Base-by-base conservation (phyloP, 441 rosid genomes). In the Jatropha multifida region DNA sequence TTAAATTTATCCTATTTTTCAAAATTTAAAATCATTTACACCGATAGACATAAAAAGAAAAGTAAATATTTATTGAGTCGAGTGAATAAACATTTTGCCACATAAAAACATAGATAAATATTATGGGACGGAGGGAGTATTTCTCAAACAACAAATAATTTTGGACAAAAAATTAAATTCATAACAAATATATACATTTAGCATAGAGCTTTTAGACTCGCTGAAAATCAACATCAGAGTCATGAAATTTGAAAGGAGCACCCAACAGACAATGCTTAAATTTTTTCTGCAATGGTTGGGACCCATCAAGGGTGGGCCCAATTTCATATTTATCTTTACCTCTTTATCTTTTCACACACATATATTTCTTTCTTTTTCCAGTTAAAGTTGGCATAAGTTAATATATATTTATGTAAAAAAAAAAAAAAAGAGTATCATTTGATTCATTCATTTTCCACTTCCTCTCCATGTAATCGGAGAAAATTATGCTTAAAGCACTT, bases 321-420 rank as follows among this genome's bases (percentile, higher is more conserved):
- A 62, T 49, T 1, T 9, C 66, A 7, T 63, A 11, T 58, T 73
- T 56, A 49, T 60, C 63, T 26, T 68, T 7, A 56, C 54, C 23
- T 44, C 77, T 74, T 81, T 76, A 51, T 46, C 84, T 81, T 81
- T 44, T 77, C 38, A 72, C 49, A 42, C 26, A 72, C 7, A 71
- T 65, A 44, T 6, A 44, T 79, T 74, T 18, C 9, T 32, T 54
- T 71, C 80, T 69, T 81, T 77, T 17, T 55, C 55, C 61, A 81
- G 4, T 14, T 52, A 17, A 81, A 81, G 80, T 74, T 78, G 63
- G 49, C 40, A 20, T 5, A 54, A 70, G 4, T 77, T 79, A 71
- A 73, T 71, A 71, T 71, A 23, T 23, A 23, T 51, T 52, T 27
- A 3, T 9, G 49, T 72, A 46, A 23, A 23, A 23, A 23, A 23